A percentile compares a stretch with the other conserved stretches of the same genome.
Evolutionary conservation across 176 grass and related monocot genomes (phyloP).

Genomic region (Aegilops speltoides): DNA sequence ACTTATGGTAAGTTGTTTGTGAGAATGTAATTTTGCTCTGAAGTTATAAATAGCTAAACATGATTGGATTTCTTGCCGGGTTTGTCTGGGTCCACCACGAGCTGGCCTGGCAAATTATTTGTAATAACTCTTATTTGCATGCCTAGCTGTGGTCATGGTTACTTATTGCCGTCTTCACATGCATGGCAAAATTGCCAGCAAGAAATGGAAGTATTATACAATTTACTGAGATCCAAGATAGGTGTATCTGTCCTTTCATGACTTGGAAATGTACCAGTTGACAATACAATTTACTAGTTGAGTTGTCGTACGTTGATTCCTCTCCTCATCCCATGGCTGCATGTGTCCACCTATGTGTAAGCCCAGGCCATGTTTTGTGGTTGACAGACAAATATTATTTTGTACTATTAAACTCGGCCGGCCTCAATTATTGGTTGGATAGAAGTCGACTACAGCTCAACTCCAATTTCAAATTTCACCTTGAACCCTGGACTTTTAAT

Average conservation of each 20-base stretch:
- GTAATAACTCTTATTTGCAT: background rate
- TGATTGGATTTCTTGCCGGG: background rate
- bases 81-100: background rate
- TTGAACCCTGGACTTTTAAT: constrained; percentile 2
- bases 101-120: constrained; percentile 2
- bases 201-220: constrained; percentile 18
- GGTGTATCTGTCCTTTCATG: background rate
- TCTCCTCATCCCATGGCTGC: constrained; percentile 3
- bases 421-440: constrained; percentile 37
- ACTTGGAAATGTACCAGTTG: constrained; percentile 3
- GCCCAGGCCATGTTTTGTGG: constrained; percentile 27
- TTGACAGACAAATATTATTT: constrained; percentile 14
- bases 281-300: background rate
- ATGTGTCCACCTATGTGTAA: constrained; percentile 32
- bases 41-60: too few species aligned
- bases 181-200: background rate
- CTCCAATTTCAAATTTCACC: background rate
- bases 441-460: constrained; percentile 7
- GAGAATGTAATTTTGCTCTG: background rate
- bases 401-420: background rate
- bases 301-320: background rate
- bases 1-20: background rate
- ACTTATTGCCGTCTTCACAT: constrained; percentile 18
- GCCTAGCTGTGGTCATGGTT: constrained; percentile 11
- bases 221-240: constrained; percentile 14